Evolutionary conservation across 2,329 filamentous ascomycete genomes (phyloP), one percentile per base, ranked within the genome.

Genomic region (Colletotrichum lupini): DNA sequence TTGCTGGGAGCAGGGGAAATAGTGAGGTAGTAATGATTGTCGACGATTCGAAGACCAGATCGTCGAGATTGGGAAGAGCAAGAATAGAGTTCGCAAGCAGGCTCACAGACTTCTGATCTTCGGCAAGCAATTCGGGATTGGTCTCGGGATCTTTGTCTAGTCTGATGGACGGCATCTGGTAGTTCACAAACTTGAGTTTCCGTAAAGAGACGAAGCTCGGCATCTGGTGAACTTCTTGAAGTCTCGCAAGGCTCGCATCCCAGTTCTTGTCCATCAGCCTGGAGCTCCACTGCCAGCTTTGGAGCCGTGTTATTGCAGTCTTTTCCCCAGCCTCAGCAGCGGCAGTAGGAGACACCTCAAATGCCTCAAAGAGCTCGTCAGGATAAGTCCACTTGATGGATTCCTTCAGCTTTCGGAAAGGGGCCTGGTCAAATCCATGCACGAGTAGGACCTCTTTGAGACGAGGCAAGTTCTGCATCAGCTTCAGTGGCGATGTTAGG

Each of bases 1-100:
- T 88, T 12, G 84, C 86, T 1, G 95, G 94, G 7, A 98, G 83
- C 4, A 90, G 85, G 1, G 89, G 86, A n/a, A 98, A 84, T 22
- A 97, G 86, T 9, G 86, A 85, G 8, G 91, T 88, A 78, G 93
- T 93, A 71, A 95, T 88, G 42, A 94, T 86, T 3, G 91, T 92
- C 56, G 92, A 97, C 8, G 92, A 92, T 78, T 95, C 91, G 76
- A 98, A 92, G 1, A 91, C 86, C 12, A 98, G 83, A 67, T 92
- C 89, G 67, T 87, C 87, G 7, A 98, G 85, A 1, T 88, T 82
- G 0, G 91, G 89, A 9, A 98, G 86, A 11, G 77, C 80, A n/a
- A 74, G 74, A 30, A 88, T 85, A 16, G 86, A 84, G 19, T 89
- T 80, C 0, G 90, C 87, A 26, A 87, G 83, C 16, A 76, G 60